These are phyloP conservation scores for Nicotiana tabacum DNA, from an alignment of 257 asterid genomes.

Conservation along the genomic window DNA sequence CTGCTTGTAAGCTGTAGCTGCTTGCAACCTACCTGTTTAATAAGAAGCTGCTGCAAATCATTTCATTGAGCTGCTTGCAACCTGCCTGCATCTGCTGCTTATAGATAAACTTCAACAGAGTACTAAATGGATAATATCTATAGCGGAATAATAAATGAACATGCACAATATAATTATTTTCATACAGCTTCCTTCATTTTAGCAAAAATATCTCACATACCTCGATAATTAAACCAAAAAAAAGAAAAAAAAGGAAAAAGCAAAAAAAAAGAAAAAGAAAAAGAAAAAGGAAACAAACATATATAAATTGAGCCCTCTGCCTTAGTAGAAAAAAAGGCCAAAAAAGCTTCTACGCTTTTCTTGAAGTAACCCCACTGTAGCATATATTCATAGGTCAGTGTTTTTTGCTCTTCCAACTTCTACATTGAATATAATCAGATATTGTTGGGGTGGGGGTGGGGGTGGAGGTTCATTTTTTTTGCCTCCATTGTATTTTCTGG, in stretches of 20 bases:
- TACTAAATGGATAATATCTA: no score
- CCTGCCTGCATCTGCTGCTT: no score
- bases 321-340: not conserved
- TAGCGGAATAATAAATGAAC: no score
- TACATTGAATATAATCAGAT: not conserved
- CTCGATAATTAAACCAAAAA: not conserved
- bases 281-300: not conserved
- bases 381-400: not conserved
- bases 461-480: not conserved
- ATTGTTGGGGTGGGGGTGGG: not conserved
- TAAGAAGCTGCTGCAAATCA: no score
- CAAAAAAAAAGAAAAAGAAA: not conserved
- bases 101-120: no score
- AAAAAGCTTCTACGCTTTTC: slow-evolving; percentile 24
- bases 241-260: not conserved
- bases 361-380: slow-evolving; percentile 32
- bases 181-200: not conserved
- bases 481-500: slow-evolving; percentile 21
- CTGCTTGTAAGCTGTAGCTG: no score
- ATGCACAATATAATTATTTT: no score
- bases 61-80: no score
- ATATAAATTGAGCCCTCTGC: not conserved
- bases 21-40: no score
- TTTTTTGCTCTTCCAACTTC: not conserved
- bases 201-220: not conserved